Conservation (phyloP, 208 protist species). For the Crithidia sp. region DNA sequence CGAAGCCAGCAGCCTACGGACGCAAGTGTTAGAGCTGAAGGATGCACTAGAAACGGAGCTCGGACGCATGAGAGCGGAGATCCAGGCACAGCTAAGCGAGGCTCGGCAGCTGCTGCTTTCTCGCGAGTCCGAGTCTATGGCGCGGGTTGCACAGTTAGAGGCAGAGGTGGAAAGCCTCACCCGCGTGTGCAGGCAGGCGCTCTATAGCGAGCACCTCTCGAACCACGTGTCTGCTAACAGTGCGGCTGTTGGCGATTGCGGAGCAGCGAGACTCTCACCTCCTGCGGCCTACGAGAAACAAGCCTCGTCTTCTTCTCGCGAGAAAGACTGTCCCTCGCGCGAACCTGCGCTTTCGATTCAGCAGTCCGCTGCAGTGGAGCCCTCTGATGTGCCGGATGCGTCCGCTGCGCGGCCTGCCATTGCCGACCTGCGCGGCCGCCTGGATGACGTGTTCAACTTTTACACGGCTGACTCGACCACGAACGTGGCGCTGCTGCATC, state of each 20-base stretch:
- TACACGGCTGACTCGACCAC: constrained; percentile 42
- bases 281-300: background rate
- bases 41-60: constrained; percentile 14
- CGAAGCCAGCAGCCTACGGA: constrained; percentile 15
- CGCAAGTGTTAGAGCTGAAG: constrained; percentile 14
- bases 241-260: background rate
- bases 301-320: background rate
- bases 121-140: constrained; percentile 8
- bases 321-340: background rate
- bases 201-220: constrained; percentile 4
- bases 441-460: constrained; percentile 59
- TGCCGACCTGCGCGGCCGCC: constrained; percentile 29
- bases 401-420: background rate
- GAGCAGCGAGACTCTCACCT: background rate
- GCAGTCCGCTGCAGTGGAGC: background rate
- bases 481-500: constrained; percentile 39
- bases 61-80: constrained; percentile 8
- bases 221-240: background rate
- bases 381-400: background rate
- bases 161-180: constrained; percentile 7
- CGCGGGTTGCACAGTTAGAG: constrained; percentile 6
- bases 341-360: background rate
- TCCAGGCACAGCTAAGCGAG: constrained; percentile 14
- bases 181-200: constrained; percentile 5
- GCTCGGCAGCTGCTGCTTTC: constrained; percentile 9